Base-by-base conservation (phyloP, 2,329 filamentous ascomycete species). In the Fusarium liriodendri region DNA sequence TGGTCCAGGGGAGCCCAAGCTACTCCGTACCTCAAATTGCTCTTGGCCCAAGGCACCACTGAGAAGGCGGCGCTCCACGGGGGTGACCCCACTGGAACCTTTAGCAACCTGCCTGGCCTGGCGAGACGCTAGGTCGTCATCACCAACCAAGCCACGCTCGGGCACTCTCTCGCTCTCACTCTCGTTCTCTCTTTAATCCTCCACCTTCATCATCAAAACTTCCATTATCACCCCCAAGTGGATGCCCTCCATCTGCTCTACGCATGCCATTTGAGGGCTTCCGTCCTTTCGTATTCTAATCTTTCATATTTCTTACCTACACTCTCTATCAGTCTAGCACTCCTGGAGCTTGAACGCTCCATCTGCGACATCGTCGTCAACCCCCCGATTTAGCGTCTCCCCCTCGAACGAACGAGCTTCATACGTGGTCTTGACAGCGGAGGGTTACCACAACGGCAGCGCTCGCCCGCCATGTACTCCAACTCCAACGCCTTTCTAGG, bases 401-500 rank as follows among this genome's bases (percentile, higher is more conserved):
- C 50, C 58, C 69, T 64, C 66, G 55, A 66, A 66, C 62, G 42
- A 63, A 63, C 75, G 58, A 76, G 63, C 70, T 65, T 68, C 58
- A 66, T 64, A 62, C 70, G 66, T 64, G 58, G 66, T 70, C 68
- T 66, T 45, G 59, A 42, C 62, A 68, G 32, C 57, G 16, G 59
- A 58, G 35, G 69, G 55, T 32, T 59, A 68, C 27, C 35, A 73
- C 29, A 29, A 63, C 58, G 25, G 47, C 32, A 54, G 47, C 58
- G 37, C 64, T 47, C 45, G 57, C 64, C 69, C 74, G 72, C 80
- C 84, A 98, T 98, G 96, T 98, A 94, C 86, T 97, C 95, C 76
- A 94, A 93, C 82, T 94, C 94, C 76, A 97, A 94, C 87, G 92
- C 94, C 74, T 98, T 92, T 84, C 85, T 97, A 79, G 95, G 95